phyloP scores from a whole-genome alignment of 331 rosid genomes.

The Ulmus americana region DNA sequence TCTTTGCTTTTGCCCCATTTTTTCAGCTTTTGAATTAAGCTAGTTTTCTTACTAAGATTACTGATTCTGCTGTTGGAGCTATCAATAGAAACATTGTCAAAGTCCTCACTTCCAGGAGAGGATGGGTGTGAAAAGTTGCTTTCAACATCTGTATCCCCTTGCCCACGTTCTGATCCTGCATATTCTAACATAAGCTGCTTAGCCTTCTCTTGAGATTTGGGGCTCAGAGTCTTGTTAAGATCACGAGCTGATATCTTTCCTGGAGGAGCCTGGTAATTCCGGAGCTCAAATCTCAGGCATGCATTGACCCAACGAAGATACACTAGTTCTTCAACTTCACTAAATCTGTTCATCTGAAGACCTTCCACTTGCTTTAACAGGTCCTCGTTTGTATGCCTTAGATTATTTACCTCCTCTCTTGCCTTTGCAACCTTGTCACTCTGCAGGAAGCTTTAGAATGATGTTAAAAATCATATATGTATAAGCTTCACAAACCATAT shows the following conservation, averaged over 20 bases:
- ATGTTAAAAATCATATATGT: constrained; percentile 2
- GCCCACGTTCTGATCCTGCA: constrained; percentile 88
- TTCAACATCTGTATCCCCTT: constrained; percentile 84
- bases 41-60: constrained; percentile 59
- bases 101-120: constrained; percentile 92
- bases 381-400: constrained; percentile 77
- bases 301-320: constrained; percentile 98
- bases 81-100: constrained; percentile 72
- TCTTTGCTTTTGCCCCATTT: constrained; percentile 89
- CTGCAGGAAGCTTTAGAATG: constrained; percentile 36
- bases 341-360: constrained; percentile 78
- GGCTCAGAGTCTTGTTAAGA: constrained; percentile 70
- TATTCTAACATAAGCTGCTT: constrained; percentile 83
- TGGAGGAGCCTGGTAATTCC: constrained; percentile 62
- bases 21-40: constrained; percentile 70
- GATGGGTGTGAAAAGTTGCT: constrained; percentile 87
- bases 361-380: constrained; percentile 90
- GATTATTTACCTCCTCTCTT: constrained; percentile 52
- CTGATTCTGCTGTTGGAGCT: constrained; percentile 60
- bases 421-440: constrained; percentile 64
- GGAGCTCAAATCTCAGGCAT: constrained; percentile 78
- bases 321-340: constrained; percentile 93
- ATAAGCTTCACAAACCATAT: constrained; percentile 7
- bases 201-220: constrained; percentile 76
- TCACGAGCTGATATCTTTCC: constrained; percentile 87